Evolutionary conservation across 305 asterid genomes (phyloP), one percentile per base, ranked within the genome.

Genomic region (Fraxinus platypoda): DNA sequence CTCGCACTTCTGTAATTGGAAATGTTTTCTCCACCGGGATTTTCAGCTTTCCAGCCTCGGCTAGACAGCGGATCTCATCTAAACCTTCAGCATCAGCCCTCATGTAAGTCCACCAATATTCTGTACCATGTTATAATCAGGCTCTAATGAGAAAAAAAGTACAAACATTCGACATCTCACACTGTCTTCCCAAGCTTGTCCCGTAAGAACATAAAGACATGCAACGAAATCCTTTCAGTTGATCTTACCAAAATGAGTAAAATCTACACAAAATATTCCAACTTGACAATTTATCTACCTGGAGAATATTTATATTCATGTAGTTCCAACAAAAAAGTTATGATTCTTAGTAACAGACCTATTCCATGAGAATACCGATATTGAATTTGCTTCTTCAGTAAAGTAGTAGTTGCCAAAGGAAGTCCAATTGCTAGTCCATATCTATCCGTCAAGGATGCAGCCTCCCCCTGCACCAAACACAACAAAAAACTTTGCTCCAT

Each of bases 101-200:
- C 99, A 94, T 96, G 90, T 93, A 96, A 43, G 89, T 91, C 98
- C 98, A 96, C 83, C 88, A 91, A 83, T 96, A 96, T 83, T 91
- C 99, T 96, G 97, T 77, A 75, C 64, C 83, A 31, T 68, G 84
- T 12, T 19, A 66, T 41, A 70, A 77, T 33, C 59, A 78, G n/a
- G 46, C 11, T 30, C 80, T 81, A 82, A 3, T 37, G 23, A 21
- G 12, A 59, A 59, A 30, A 34, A 59, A 21, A 59, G 8, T 59
- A 21, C 25, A 59, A 7, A 6, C 26, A 21, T 5, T 2, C 3
- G 25, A 62, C 71, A 0, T 7, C 28, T 8, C 26, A 59, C 25
- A 8, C 12, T 8, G 30, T 59, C 30, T 23, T 59, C 25, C 70
- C 70, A 59, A 59, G 70, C 3, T 7, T 59, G 13, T 21, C 71